A percentile compares a stretch with the other conserved stretches of the same genome.
Evolutionary conservation across 345 rosid species (phyloP).

Genomic region (Brassica rapa): DNA sequence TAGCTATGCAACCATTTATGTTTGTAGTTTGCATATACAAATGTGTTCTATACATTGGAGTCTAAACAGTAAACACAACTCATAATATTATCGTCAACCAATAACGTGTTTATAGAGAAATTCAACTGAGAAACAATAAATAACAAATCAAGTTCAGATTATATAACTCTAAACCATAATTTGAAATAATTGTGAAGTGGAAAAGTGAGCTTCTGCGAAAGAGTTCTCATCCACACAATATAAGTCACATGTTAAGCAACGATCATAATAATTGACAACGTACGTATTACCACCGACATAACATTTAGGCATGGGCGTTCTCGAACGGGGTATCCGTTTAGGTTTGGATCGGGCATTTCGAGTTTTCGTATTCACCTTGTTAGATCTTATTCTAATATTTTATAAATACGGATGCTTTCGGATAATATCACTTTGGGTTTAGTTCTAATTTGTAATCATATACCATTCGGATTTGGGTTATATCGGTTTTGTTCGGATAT

Average conservation of each 20-base stretch:
- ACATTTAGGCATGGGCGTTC: too few species aligned
- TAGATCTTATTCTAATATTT: too few species aligned
- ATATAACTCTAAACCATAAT: background rate
- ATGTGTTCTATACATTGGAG: background rate
- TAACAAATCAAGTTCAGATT: background rate
- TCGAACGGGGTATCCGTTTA: too few species aligned
- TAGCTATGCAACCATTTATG: background rate
- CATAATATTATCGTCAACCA: background rate
- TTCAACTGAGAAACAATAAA: background rate
- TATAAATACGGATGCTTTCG: too few species aligned
- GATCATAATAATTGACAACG: background rate
- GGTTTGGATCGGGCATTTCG: too few species aligned
- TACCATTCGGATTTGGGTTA: too few species aligned
- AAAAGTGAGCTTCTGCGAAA: background rate
- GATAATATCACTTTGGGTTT: too few species aligned
- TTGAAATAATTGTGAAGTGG: background rate
- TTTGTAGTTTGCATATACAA: background rate
- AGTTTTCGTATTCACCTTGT: too few species aligned
- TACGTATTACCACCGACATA: background rate
- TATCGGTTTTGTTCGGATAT: too few species aligned
- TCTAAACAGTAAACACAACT: background rate
- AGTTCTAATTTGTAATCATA: too few species aligned
- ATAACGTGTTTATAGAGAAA: background rate
- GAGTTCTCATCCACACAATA: background rate
- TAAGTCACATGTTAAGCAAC: background rate